Evolutionary conservation across 2,329 filamentous ascomycete genomes (phyloP).

Genomic region (Mycosphaerella sp.): DNA sequence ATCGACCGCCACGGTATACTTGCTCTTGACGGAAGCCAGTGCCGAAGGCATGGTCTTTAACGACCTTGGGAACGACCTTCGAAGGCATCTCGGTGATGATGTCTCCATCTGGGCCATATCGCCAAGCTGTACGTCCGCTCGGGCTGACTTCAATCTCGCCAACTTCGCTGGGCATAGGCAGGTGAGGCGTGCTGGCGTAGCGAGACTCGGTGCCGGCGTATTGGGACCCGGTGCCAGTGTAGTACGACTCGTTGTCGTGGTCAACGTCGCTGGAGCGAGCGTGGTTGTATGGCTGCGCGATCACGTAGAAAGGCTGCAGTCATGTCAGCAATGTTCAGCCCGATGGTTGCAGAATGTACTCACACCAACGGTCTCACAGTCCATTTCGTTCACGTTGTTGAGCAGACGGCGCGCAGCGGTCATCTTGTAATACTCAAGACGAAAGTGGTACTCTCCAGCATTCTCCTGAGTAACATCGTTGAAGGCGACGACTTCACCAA

Average conservation of each 20-base stretch:
- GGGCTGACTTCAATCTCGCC: slow-evolving; percentile 16
- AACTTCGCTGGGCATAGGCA: background rate
- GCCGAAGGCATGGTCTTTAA: background rate
- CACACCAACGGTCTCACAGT: slow-evolving; percentile 15
- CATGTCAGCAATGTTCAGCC: slow-evolving; percentile 10
- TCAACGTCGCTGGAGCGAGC: too few relatives aligned
- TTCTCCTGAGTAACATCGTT: slow-evolving; percentile 9
- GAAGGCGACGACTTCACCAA: slow-evolving; percentile 25
- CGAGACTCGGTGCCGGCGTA: background rate
- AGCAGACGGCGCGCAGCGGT: slow-evolving; percentile 20
- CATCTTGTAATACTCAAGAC: slow-evolving; percentile 28
- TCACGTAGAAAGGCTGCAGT: slow-evolving; percentile 13
- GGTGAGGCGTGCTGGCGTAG: background rate
- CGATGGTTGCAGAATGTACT: slow-evolving; percentile 1
- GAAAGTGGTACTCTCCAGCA: slow-evolving; percentile 19
- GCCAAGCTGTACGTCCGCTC: slow-evolving; percentile 29
- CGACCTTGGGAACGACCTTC: slow-evolving; percentile 14
- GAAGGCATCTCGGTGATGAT: background rate
- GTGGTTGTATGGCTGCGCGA: background rate
- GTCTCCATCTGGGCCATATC: slow-evolving; percentile 16
- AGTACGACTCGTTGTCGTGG: too few relatives aligned
- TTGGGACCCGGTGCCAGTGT: background rate
- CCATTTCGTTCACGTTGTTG: slow-evolving; percentile 1
- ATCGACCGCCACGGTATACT: too few relatives aligned
- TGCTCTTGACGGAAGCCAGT: too few relatives aligned